Percentiles rank a stretch among this genome's conserved stretches.
Conservation (phyloP, 768 basidiomycete genomes). For the Rhizopogon rudus region DNA sequence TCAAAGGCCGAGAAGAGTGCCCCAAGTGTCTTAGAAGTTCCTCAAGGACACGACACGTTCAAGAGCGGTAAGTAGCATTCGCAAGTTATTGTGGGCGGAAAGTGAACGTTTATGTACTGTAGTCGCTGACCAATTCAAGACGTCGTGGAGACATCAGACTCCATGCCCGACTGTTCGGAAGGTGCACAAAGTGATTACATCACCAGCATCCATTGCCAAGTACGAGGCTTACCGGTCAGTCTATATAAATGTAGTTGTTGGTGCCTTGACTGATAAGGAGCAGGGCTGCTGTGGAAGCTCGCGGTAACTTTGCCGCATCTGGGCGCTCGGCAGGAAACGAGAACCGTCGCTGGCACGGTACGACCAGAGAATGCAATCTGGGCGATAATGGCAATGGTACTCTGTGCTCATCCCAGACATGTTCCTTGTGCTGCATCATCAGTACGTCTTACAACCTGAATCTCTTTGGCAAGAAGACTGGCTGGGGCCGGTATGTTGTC, state of each 20-base stretch:
- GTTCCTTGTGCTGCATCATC: slow-evolving; percentile 62
- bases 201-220: slow-evolving; percentile 42
- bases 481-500: slow-evolving; percentile 56
- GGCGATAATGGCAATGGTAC: slow-evolving; percentile 56
- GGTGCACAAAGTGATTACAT: slow-evolving; percentile 60
- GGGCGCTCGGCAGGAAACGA: slow-evolving; percentile 64
- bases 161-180: slow-evolving; percentile 52
- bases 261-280: not conserved
- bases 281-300: slow-evolving; percentile 52
- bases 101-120: slow-evolving; percentile 2
- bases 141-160: slow-evolving; percentile 63
- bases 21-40: slow-evolving; percentile 57
- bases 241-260: not conserved
- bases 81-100: not conserved
- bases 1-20: slow-evolving; percentile 51
- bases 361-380: slow-evolving; percentile 56
- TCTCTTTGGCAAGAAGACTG: slow-evolving; percentile 64
- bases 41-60: slow-evolving; percentile 55
- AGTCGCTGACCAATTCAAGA: slow-evolving; percentile 66
- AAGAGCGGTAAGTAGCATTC: slow-evolving; percentile 46
- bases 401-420: slow-evolving; percentile 47
- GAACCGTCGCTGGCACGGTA: slow-evolving; percentile 75
- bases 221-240: slow-evolving; percentile 61
- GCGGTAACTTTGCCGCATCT: slow-evolving; percentile 49
- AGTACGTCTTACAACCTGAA: slow-evolving; percentile 59